Evolutionary conservation across 2,329 filamentous ascomycete genomes (phyloP), one percentile per base, ranked within the genome.

Genomic region (Hypoxylon sp.): DNA sequence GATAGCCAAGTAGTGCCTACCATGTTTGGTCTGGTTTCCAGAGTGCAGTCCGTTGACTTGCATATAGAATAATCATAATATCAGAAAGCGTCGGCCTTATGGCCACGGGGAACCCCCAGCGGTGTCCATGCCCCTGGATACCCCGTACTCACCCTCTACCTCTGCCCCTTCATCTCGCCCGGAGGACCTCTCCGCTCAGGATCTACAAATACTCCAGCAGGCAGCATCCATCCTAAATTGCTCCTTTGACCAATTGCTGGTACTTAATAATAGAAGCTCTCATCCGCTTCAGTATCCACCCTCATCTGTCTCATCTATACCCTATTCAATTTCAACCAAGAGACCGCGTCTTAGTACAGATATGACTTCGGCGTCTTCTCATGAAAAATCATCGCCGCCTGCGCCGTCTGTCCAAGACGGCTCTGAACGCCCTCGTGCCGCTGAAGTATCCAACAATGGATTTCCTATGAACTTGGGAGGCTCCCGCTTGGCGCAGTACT

Each of bases 11-110:
- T 76, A 77, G 76, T 75, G 72, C 75, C 76, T 75, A 69, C 74
- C 72, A 43, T 43, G 38, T 43, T 9, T 60, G 36, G 52, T 52
- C 65, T 65, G 70, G 60, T 21, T 38, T 65, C 63, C 58, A 72
- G 69, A 74, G 73, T 76, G 71, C 76, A 71, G 73, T 73, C 65
- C 65, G 72, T 78, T 80, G 76, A 79, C 74, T 72, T 71, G 73
- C 72, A 65, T 75, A 69, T 76, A 79, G 78, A 77, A 76, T 75
- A 77, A 76, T 71, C 77, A 70, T 73, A 78, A 78, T 72, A 76
- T 80, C 70, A 83, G 81, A 77, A 83, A 82, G 77, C 82, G 82
- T 64, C 80, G 82, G 77, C 78, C 79, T 70, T 79, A 80, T 73
- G 77, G 75, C 75, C 76, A 78, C 63, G 80, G 79, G 67, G 79